Evolutionary conservation across 225 moss, liverwort and hornwort species (phyloP).

Genomic region (Bryum argenteum): DNA sequence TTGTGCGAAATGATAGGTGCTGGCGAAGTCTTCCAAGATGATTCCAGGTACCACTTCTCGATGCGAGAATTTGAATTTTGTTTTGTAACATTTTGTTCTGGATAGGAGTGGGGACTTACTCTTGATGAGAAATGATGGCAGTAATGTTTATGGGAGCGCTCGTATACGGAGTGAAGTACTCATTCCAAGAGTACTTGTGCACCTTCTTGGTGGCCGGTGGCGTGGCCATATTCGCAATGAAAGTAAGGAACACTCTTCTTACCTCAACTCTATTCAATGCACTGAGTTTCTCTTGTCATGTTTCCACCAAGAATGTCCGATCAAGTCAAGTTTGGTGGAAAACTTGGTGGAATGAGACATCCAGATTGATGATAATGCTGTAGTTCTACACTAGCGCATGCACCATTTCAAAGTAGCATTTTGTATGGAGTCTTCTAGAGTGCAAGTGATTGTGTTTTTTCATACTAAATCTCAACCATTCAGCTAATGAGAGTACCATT

Average conservation of each 20-base stretch:
- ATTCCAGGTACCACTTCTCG: constrained; percentile 51
- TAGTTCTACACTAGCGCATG: too few species aligned
- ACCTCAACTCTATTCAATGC: constrained; percentile 8
- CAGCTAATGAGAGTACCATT: too few species aligned
- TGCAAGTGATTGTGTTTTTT: too few species aligned
- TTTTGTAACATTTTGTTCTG: background rate
- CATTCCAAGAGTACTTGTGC: constrained; percentile 53
- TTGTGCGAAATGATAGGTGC: constrained; percentile 35
- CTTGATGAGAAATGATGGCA: constrained; percentile 28
- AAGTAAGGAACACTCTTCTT: constrained; percentile 20
- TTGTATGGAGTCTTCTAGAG: too few species aligned
- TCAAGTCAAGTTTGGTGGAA: too few species aligned
- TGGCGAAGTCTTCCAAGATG: constrained; percentile 67
- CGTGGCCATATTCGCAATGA: constrained; percentile 51
- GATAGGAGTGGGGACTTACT: constrained; percentile 15
- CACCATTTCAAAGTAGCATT: too few species aligned
- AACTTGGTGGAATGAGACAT: too few species aligned
- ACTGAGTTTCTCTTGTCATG: too few species aligned
- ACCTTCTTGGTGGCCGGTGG: constrained; percentile 63
- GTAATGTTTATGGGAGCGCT: constrained; percentile 64
- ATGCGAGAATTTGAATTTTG: too few species aligned
- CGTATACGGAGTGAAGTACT: constrained; percentile 46
- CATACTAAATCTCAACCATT: too few species aligned
- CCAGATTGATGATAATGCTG: too few species aligned
- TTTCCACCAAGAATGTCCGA: too few species aligned